Conservation (phyloP, 2,329 filamentous ascomycete species). For the Botrytis porri region DNA sequence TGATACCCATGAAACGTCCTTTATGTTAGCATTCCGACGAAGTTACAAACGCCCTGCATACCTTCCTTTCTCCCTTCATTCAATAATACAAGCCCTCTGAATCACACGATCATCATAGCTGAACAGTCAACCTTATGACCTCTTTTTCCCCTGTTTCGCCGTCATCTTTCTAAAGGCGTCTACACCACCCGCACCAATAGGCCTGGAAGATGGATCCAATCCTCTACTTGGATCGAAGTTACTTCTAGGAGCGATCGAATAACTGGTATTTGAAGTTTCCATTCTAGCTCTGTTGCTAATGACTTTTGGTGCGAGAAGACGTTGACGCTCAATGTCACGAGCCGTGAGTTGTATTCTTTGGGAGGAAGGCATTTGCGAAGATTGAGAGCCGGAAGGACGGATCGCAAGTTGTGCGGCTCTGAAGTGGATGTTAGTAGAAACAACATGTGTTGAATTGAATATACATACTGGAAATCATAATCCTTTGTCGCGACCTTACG, state of each 20-base stretch:
- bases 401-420: conserved; percentile 39
- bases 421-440: conserved; percentile 22
- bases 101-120: not conserved
- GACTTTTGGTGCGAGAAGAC: conserved; percentile 55
- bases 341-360: conserved; percentile 33
- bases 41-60: conserved; percentile 6
- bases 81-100: conserved; percentile 8
- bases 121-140: not conserved
- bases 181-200: conserved; percentile 60
- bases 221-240: conserved; percentile 55
- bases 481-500: conserved; percentile 63
- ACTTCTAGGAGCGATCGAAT: conserved; percentile 46
- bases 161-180: conserved; percentile 66
- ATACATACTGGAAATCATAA: conserved; percentile 59
- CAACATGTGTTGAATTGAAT: not conserved
- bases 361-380: conserved; percentile 32
- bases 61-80: not conserved
- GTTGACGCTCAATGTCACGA: conserved; percentile 50
- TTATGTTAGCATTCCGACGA: conserved; percentile 9
- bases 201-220: conserved; percentile 49
- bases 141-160: conserved; percentile 53
- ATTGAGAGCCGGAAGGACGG: conserved; percentile 35
- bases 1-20: conserved; percentile 7
- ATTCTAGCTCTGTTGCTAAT: conserved; percentile 54
- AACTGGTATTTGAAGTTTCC: conserved; percentile 38